Evolutionary conservation across 805 yeast genomes (phyloP), one percentile per base, ranked within the genome.

Genomic region (Kazachstania bromeliacearum): DNA sequence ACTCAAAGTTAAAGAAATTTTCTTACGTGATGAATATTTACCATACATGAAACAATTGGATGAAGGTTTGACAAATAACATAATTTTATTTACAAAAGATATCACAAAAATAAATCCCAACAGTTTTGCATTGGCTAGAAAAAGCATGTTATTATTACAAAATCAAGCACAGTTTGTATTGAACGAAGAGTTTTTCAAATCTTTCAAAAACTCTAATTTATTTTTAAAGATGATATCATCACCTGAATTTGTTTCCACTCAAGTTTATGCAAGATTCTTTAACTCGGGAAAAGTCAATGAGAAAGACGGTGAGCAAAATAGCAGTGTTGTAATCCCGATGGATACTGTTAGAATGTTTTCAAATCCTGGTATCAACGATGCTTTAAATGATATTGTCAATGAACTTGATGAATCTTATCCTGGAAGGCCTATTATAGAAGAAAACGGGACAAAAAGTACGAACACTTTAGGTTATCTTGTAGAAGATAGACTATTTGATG

Each of bases 111-210:
- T 40, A 7, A 33, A 43, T n/a, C 41, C 42, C 17, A 17, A 34
- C 2, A 41, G 45, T 5, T 44, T 48, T 13, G 23, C 58, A 5
- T 59, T 57, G 17, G 85, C 87, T 0, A 63, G 94, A 39, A 68
- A 65, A 36, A 64, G 76, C 9, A 60, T 85, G n/a, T 57, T 85
- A 18, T 51, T 63, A 2, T 49, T 80, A 3, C 95, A 85, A 47
- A 55, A 64, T 12, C 67, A 67, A 7, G 67, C 76, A 0, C 73
- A 63, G 44, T 57, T 64, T 7, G 56, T 66, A 15, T 65, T 87
- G 67, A 60, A 62, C 6, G 59, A 64, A 1, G 78, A 78, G 42
- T 71, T 75, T 43, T 71, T 79, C 41, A 66, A 65, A n/a, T 71
- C 66, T 5, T 85, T 84, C 55, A 75, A 75, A 45, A 61, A 59